Conservation (phyloP, 2,329 filamentous ascomycete species). For the Ophiocordyceps robertsii region DNA sequence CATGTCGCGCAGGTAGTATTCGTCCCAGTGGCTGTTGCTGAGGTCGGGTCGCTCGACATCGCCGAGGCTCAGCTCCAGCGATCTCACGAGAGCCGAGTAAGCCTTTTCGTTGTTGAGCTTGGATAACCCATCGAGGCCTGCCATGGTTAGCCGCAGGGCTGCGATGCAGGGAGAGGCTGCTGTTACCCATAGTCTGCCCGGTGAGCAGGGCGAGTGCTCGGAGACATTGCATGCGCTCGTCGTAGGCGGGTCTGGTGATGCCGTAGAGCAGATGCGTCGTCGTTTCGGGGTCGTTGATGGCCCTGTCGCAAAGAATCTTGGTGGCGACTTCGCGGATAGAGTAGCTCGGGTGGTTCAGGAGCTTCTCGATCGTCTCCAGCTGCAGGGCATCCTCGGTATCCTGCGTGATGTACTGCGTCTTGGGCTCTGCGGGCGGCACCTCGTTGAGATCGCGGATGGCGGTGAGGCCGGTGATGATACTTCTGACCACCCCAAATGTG, state of each 20-base stretch:
- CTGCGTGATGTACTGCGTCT: conserved; percentile 61
- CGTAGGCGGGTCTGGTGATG: conserved; percentile 45
- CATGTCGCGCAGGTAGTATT: conserved; percentile 48
- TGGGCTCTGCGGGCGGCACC: conserved; percentile 50
- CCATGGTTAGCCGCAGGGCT: conserved; percentile 8
- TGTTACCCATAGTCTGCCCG: conserved; percentile 19
- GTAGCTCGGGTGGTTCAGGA: conserved; percentile 58
- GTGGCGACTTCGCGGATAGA: conserved; percentile 57
- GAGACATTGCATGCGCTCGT: conserved; percentile 42
- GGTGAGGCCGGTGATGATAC: conserved; percentile 44
- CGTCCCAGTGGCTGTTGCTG: conserved; percentile 44
- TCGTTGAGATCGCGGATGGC: conserved; percentile 50
- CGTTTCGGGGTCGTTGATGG: conserved; percentile 42
- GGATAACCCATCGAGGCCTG: conserved; percentile 24
- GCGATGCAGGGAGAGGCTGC: not conserved
- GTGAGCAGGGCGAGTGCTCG: conserved; percentile 43
- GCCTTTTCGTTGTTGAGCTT: conserved; percentile 35
- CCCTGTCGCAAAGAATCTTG: conserved; percentile 41
- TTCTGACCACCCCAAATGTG: conserved; percentile 42
- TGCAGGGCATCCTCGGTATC: conserved; percentile 61
- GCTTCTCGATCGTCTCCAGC: conserved; percentile 50
- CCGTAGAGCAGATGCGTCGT: conserved; percentile 40
- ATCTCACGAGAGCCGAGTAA: conserved; percentile 45
- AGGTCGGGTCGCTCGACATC: conserved; percentile 37
- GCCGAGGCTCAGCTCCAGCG: conserved; percentile 39